phyloP scores from a whole-genome alignment of 2,329 filamentous ascomycete species.

The Amphichorda felina region DNA sequence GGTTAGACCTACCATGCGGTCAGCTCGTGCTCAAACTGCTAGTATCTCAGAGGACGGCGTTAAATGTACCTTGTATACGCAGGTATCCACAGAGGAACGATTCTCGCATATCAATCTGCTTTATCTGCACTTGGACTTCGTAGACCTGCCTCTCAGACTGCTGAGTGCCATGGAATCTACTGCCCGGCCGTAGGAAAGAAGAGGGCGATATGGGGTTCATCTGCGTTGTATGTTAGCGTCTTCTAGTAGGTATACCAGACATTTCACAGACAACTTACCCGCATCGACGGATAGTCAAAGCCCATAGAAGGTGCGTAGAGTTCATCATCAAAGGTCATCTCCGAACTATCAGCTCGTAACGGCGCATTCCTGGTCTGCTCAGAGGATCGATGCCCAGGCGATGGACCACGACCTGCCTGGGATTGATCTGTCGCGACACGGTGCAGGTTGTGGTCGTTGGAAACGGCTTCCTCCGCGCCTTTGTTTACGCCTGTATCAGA shows the following conservation, averaged over 20 bases:
- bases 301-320: slow-evolving; percentile 23
- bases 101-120: slow-evolving; percentile 88
- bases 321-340: slow-evolving; percentile 11
- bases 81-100: slow-evolving; percentile 93
- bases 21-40: not conserved
- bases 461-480: slow-evolving; percentile 1
- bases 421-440: not conserved
- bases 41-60: slow-evolving; percentile 1
- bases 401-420: not conserved
- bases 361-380: not conserved
- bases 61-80: slow-evolving; percentile 69
- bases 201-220: slow-evolving; percentile 70
- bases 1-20: slow-evolving; percentile 56
- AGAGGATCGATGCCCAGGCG: not conserved
- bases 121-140: slow-evolving; percentile 92
- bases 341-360: slow-evolving; percentile 9
- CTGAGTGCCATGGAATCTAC: slow-evolving; percentile 81
- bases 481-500: slow-evolving; percentile 22
- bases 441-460: not conserved
- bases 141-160: slow-evolving; percentile 89
- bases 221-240: slow-evolving; percentile 25
- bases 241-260: slow-evolving; percentile 9
- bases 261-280: slow-evolving; percentile 35
- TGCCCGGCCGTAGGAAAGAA: slow-evolving; percentile 76
- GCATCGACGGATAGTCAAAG: slow-evolving; percentile 20